A percentile compares a stretch with the other conserved stretches of the same genome.
Evolutionary conservation across 108 stramenopile genomes (phyloP).

Genomic region (Nitzschia palea): DNA sequence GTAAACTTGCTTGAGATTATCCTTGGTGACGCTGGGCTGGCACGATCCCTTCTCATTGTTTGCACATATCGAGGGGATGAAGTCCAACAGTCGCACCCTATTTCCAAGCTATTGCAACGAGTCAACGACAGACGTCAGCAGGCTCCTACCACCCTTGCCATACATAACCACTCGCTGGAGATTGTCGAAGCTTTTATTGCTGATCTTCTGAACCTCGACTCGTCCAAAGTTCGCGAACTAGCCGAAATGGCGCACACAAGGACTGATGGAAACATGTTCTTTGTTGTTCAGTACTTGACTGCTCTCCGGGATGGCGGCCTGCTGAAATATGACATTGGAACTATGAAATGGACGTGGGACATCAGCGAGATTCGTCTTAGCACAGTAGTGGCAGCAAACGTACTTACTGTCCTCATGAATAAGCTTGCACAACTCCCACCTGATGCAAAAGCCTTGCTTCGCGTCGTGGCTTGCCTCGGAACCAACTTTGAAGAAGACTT

Average conservation of each 20-base stretch:
- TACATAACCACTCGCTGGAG: not conserved
- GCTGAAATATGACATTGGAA: not conserved
- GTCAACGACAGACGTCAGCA: not conserved
- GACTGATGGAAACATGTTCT: conserved; percentile 5
- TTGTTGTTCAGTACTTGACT: conserved; percentile 3
- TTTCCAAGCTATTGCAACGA: not conserved
- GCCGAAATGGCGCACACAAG: not conserved
- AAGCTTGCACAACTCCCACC: not conserved
- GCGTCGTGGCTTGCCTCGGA: conserved; percentile 17
- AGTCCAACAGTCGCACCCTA: conserved; percentile 1
- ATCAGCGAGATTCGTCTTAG: not conserved
- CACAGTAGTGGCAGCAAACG: conserved; percentile 2
- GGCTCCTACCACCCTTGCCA: not conserved
- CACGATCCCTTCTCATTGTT: conserved; percentile 29
- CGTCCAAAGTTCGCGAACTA: not conserved
- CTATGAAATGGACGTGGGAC: conserved; percentile 14
- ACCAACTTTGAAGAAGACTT: conserved; percentile 3
- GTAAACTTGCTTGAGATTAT: conserved; percentile 16
- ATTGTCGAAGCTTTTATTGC: not conserved
- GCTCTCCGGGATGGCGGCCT: not conserved
- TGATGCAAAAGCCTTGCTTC: not conserved
- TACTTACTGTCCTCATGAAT: not conserved
- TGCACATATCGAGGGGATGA: conserved; percentile 51
- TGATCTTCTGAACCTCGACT: not conserved
- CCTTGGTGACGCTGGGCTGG: not conserved